Evolutionary conservation across 257 asterid genomes (phyloP).

Genomic region (Solanum pimpinellifolium): DNA sequence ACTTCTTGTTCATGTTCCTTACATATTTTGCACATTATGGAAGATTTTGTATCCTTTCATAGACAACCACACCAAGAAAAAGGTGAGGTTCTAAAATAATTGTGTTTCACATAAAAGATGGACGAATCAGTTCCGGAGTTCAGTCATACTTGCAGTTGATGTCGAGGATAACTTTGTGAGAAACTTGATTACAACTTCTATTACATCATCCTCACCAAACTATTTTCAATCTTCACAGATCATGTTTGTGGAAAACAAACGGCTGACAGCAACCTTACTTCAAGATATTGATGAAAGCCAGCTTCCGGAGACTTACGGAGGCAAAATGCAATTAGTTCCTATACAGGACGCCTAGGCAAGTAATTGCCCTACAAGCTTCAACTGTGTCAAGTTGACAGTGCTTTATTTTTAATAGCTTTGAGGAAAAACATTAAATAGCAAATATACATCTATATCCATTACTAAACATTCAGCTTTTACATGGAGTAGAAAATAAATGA

Average conservation of each 20-base stretch:
- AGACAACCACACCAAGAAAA: slow-evolving; percentile 64
- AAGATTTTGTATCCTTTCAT: slow-evolving; percentile 61
- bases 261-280: slow-evolving; percentile 31
- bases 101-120: neutral
- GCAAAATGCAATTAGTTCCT: slow-evolving; percentile 61
- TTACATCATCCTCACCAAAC: neutral
- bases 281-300: slow-evolving; percentile 67
- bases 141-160: neutral
- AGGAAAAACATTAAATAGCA: neutral
- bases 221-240: slow-evolving; percentile 22
- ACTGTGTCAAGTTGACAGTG: neutral
- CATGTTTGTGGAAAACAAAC: slow-evolving; percentile 56
- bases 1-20: slow-evolving; percentile 47
- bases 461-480: neutral
- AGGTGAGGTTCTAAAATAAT: slow-evolving; percentile 25
- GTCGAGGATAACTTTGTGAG: neutral
- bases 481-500: neutral
- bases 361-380: neutral
- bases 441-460: neutral
- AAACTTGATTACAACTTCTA: neutral
- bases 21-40: slow-evolving; percentile 54
- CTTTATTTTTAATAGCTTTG: neutral
- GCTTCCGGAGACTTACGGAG: slow-evolving; percentile 77
- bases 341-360: slow-evolving; percentile 34
- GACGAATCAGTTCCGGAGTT: neutral